These are phyloP conservation scores for Ogataea sp. DNA, from an alignment of 805 yeast species.

Conservation along the genomic window DNA sequence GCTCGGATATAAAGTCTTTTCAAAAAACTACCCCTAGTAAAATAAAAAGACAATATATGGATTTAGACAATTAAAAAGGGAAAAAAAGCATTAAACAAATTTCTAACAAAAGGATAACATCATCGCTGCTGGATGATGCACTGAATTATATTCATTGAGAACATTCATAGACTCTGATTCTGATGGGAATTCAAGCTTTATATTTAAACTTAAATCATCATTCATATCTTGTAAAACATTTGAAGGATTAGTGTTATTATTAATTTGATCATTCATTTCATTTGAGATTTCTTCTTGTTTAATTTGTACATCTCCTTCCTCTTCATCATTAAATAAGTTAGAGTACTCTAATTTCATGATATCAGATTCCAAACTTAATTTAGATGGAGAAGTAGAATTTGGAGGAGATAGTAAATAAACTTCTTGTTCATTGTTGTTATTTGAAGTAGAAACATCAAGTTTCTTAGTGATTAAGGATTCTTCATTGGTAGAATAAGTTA, in stretches of 20 bases:
- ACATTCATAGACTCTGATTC: conserved; percentile 16
- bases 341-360: conserved; percentile 19
- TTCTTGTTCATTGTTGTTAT: no score
- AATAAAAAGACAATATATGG: background rate
- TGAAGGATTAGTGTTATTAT: background rate
- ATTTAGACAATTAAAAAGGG: background rate
- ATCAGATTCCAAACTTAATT: conserved; percentile 15
- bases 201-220: background rate
- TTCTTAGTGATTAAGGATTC: no score
- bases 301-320: conserved; percentile 4
- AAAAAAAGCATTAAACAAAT: background rate
- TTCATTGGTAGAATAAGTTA: no score
- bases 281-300: conserved; percentile 11
- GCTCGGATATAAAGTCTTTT: background rate
- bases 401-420: conserved; percentile 20
- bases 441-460: no score
- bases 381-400: conserved; percentile 23
- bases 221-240: no score
- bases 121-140: conserved; percentile 35
- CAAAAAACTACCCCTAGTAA: conserved; percentile 15
- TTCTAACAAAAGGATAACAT: conserved; percentile 4
- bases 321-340: conserved; percentile 18
- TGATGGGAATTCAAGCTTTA: background rate
- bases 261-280: conserved; percentile 8
- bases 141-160: conserved; percentile 27